Evolutionary conservation across 805 yeast genomes (phyloP).

Genomic region (Spathaspora boniae): DNA sequence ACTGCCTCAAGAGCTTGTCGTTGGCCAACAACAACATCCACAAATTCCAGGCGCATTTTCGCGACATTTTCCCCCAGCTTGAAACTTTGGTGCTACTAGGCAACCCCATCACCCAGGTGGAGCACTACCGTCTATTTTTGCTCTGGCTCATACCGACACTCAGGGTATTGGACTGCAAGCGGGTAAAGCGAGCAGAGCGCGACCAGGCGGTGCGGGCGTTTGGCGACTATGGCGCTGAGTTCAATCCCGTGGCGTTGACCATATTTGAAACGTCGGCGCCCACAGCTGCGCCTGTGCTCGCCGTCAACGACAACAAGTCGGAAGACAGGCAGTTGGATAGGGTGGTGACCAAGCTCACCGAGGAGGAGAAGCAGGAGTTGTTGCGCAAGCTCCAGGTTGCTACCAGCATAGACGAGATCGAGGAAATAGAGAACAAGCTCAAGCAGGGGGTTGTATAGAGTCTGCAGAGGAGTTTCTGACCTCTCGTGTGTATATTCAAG

Average conservation of each 20-base stretch:
- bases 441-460: slow-evolving; percentile 13
- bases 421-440: slow-evolving; percentile 58
- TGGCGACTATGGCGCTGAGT: slow-evolving; percentile 15
- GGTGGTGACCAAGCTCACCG: slow-evolving; percentile 46
- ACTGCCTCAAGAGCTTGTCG: slow-evolving; percentile 44
- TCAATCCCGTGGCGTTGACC: slow-evolving; percentile 6
- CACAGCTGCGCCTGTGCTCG: not conserved
- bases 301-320: not conserved
- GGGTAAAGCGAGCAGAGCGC: slow-evolving; percentile 57
- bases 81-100: slow-evolving; percentile 50
- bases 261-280: slow-evolving; percentile 2
- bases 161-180: slow-evolving; percentile 62
- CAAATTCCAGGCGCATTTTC: slow-evolving; percentile 37
- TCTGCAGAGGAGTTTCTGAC: too few relatives aligned
- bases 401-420: slow-evolving; percentile 69
- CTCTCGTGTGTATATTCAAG: too few relatives aligned
- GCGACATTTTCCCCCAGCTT: slow-evolving; percentile 36
- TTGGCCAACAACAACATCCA: slow-evolving; percentile 51
- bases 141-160: slow-evolving; percentile 64
- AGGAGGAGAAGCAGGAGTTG: slow-evolving; percentile 50
- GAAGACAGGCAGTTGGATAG: slow-evolving; percentile 24
- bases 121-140: slow-evolving; percentile 56
- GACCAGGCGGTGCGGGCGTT: slow-evolving; percentile 41
- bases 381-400: slow-evolving; percentile 58
- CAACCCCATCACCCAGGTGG: slow-evolving; percentile 50